Percentiles rank a stretch among this genome's conserved stretches.
These are phyloP conservation scores for Saccharomycopsis lassenensis DNA, from an alignment of 805 yeast species.

Conservation along the genomic window DNA sequence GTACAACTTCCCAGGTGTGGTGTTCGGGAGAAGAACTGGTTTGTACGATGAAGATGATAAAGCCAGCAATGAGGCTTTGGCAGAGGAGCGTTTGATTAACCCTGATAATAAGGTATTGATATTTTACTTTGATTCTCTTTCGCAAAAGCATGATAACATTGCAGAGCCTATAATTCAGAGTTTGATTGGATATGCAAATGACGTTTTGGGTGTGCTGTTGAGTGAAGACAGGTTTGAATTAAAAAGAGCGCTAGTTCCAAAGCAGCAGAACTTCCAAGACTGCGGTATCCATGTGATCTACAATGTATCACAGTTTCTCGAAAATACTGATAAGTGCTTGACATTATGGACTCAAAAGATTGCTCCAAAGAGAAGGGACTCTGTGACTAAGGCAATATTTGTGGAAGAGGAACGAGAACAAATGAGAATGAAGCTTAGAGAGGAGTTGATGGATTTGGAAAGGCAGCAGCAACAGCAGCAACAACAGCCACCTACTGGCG, in stretches of 20 bases:
- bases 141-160: conserved; percentile 44
- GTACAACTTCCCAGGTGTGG: conserved; percentile 34
- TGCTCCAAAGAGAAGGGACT: conserved; percentile 1
- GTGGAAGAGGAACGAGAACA: conserved; percentile 22
- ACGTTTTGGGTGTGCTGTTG: conserved; percentile 41
- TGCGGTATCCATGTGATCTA: conserved; percentile 90
- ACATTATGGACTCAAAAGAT: conserved; percentile 32
- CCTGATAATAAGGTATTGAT: conserved; percentile 29
- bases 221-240: conserved; percentile 36
- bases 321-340: conserved; percentile 37
- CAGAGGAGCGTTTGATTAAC: conserved; percentile 3
- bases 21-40: conserved; percentile 2
- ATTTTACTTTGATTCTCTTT: conserved; percentile 67
- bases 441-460: conserved; percentile 19
- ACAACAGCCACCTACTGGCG: conserved; percentile 14
- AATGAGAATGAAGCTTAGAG: conserved; percentile 21
- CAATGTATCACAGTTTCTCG: conserved; percentile 50
- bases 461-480: conserved; percentile 14
- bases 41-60: background rate
- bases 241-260: conserved; percentile 52
- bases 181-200: conserved; percentile 58
- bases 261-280: conserved; percentile 81
- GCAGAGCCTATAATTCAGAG: conserved; percentile 44
- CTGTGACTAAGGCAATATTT: conserved; percentile 19
- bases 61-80: conserved; percentile 1